A percentile compares a stretch with the other conserved stretches of the same genome.
Evolutionary conservation across 2,329 filamentous ascomycete genomes (phyloP).

Genomic region (Penicillium freii): DNA sequence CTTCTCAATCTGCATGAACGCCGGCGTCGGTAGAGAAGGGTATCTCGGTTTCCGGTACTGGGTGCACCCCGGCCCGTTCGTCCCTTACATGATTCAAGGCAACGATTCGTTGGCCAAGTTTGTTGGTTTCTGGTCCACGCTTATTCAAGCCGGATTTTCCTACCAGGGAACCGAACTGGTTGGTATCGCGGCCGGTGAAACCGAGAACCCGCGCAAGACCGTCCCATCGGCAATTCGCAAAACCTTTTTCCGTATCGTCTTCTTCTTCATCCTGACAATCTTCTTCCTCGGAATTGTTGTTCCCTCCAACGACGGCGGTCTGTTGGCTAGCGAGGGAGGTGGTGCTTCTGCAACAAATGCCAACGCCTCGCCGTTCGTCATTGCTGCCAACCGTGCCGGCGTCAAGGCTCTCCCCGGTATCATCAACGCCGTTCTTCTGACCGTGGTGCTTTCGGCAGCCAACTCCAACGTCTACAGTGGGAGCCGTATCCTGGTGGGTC

Average conservation of each 20-base stretch:
- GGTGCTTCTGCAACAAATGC: constrained; percentile 23
- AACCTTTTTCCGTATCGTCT: constrained; percentile 72
- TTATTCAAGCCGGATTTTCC: constrained; percentile 44
- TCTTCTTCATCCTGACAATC: constrained; percentile 48
- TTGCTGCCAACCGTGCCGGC: constrained; percentile 38
- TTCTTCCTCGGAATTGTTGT: constrained; percentile 71
- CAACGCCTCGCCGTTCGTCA: constrained; percentile 42
- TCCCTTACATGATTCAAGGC: constrained; percentile 59
- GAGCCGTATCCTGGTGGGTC: constrained; percentile 66
- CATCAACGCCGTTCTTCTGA: constrained; percentile 43
- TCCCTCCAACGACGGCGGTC: constrained; percentile 57
- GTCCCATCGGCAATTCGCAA: constrained; percentile 70
- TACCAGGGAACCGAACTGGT: constrained; percentile 67
- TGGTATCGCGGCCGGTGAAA: constrained; percentile 73
- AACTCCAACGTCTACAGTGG: constrained; percentile 48
- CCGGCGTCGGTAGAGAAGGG: constrained; percentile 66
- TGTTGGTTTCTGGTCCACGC: constrained; percentile 57
- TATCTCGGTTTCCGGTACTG: constrained; percentile 74
- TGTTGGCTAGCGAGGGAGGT: constrained; percentile 43
- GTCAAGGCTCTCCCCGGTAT: constrained; percentile 37
- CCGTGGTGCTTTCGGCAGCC: constrained; percentile 42
- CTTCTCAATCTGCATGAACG: constrained; percentile 72
- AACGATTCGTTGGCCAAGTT: constrained; percentile 59
- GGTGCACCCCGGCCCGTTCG: constrained; percentile 66
- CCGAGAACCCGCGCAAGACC: constrained; percentile 66